Evolutionary conservation across 345 rosid species (phyloP), one percentile per base, ranked within the genome.

Genomic region (Camelina neglecta): DNA sequence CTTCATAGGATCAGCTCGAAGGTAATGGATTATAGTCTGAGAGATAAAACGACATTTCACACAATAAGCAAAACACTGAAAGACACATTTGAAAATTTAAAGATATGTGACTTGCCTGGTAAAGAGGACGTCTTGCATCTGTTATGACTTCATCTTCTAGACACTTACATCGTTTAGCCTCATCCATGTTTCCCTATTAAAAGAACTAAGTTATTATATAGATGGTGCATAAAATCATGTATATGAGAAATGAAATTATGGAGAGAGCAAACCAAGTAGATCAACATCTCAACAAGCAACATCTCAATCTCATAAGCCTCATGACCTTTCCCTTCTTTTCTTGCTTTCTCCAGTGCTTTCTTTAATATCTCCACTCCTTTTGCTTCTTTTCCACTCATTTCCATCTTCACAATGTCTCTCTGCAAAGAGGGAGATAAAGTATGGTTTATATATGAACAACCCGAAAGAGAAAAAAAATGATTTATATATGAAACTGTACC

Each of bases 221-320:
- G 6, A 65, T 11, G 10, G 36, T 36, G 36, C 18, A 54, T 18
- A n/a, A 49, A 1, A 49, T 18, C 18, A 26, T 49, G 2, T 50
- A 23, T 15, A 12, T 5, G 57, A 18, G 42, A 2, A 11, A 75
- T 38, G 21, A 69, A 7, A 24, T 20, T 4, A 61, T 16, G 62
- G 16, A 57, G 31, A 29, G 31, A 4, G 69, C 73, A 33, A 57
- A 88, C 92, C 90, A 84, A 77, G 84, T 88, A 90, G 66, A 88
- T 88, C 59, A 77, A 72, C 87, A 86, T 69, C 82, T 90, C 95
- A 8, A 78, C 86, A 42, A 86, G 86, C 79, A 88, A 59, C 90
- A 86, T 86, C 49, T 83, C 87, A 73, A 84, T 71, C 76, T 88
- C 92, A 63, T 86, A 90, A 55, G 81, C 85, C 70, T 86, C 93